Percentiles rank a stretch among this genome's conserved stretches.
These are phyloP conservation scores for Haberlea rhodopensis DNA, from an alignment of 257 asterid species.

Conservation along the genomic window DNA sequence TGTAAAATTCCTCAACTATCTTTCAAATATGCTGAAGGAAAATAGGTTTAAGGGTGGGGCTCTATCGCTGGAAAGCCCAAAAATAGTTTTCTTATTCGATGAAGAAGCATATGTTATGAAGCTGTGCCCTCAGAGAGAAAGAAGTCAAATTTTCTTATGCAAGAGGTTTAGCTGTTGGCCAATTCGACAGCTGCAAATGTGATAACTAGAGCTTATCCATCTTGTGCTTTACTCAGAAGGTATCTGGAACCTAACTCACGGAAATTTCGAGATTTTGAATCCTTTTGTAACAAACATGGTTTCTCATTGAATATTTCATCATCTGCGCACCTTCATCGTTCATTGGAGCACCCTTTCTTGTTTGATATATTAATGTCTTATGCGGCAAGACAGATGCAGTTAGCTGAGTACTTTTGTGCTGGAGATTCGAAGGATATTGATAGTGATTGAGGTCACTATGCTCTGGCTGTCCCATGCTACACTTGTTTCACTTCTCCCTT, in stretches of 20 bases:
- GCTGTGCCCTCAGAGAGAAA: conserved; percentile 39
- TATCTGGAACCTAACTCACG: conserved; percentile 80
- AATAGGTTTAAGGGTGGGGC: conserved; percentile 75
- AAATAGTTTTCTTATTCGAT: conserved; percentile 61
- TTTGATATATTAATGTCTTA: conserved; percentile 68
- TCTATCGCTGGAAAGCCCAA: conserved; percentile 73
- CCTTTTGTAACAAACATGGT: conserved; percentile 74
- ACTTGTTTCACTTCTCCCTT: conserved; percentile 94
- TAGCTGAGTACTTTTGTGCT: conserved; percentile 78
- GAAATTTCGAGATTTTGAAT: conserved; percentile 65
- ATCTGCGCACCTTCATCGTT: conserved; percentile 50
- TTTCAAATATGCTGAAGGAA: conserved; percentile 51
- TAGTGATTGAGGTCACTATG: conserved; percentile 60
- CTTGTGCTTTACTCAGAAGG: conserved; percentile 69
- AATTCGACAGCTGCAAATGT: conserved; percentile 92
- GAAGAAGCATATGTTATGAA: conserved; percentile 70
- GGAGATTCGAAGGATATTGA: conserved; percentile 50
- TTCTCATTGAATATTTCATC: conserved; percentile 58
- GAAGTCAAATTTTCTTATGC: conserved; percentile 68
- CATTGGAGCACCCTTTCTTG: conserved; percentile 59
- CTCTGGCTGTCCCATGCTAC: conserved; percentile 77
- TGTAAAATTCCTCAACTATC: conserved; percentile 54
- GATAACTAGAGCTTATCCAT: conserved; percentile 79
- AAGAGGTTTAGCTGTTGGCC: conserved; percentile 92
- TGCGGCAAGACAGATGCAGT: conserved; percentile 90